Percentiles rank a stretch among this genome's conserved stretches.
Conservation (phyloP, 257 asterid genomes). For the Capsicum rhomboideum region DNA sequence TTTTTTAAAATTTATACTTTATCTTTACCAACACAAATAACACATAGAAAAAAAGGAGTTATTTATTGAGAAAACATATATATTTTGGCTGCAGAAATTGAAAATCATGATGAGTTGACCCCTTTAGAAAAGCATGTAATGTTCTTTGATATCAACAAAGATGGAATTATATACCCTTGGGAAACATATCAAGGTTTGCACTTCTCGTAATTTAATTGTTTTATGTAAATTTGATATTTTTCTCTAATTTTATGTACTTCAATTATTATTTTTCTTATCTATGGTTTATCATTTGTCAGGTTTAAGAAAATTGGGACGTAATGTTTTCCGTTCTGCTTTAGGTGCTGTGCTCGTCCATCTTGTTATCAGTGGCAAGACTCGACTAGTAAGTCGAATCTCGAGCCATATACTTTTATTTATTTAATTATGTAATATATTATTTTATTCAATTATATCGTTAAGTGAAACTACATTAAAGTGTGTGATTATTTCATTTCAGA, state of each 20-base stretch:
- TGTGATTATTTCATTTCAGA: neutral
- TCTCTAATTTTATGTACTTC: neutral
- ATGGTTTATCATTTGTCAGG: conserved; percentile 26
- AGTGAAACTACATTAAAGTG: neutral
- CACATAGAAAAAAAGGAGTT: no score
- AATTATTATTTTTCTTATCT: neutral
- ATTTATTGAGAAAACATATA: neutral
- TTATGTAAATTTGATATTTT: neutral
- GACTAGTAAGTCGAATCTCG: conserved; percentile 38
- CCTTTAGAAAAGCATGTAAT: conserved; percentile 40
- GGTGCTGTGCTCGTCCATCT: conserved; percentile 67
- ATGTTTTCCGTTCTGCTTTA: conserved; percentile 31
- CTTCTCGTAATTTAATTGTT: neutral
- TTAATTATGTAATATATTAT: neutral
- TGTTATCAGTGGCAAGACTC: conserved; percentile 64
- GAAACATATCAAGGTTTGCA: conserved; percentile 47
- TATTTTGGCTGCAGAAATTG: neutral
- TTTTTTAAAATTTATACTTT: neutral
- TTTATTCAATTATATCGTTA: neutral
- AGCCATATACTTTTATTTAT: neutral
- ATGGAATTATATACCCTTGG: conserved; percentile 47
- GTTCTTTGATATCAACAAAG: conserved; percentile 57
- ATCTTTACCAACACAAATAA: no score
- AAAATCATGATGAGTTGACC: conserved; percentile 15
- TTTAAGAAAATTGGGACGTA: conserved; percentile 66